Evolutionary conservation across 768 basidiomycete genomes (phyloP).

Genomic region (Boletus bicolor): DNA sequence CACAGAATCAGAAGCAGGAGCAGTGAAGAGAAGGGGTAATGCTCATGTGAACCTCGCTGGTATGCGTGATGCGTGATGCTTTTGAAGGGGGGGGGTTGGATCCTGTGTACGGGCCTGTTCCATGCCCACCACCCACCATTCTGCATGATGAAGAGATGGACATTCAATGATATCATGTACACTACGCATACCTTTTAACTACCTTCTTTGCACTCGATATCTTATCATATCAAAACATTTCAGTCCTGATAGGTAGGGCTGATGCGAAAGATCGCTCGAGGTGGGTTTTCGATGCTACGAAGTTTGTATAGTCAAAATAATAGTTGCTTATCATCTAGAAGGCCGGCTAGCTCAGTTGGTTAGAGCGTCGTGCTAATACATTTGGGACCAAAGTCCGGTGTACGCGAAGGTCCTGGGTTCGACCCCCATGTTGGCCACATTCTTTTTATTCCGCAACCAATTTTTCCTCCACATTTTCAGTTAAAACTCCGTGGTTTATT

Average conservation of each 20-base stretch:
- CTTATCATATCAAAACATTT: not conserved
- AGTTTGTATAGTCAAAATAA: too few relatives aligned
- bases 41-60: not conserved
- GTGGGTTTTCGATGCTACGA: too few relatives aligned
- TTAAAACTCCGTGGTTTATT: too few relatives aligned
- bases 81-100: not conserved
- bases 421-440: constrained; percentile 38
- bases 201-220: constrained; percentile 1
- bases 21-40: constrained; percentile 18
- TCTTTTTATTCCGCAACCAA: not conserved
- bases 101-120: not conserved
- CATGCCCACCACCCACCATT: not conserved
- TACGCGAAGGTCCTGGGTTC: constrained; percentile 40
- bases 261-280: too few relatives aligned
- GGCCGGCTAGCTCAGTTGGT: constrained; percentile 93
- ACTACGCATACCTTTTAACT: constrained; percentile 11
- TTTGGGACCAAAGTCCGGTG: not conserved
- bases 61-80: not conserved
- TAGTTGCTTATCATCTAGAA: too few relatives aligned
- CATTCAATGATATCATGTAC: constrained; percentile 11
- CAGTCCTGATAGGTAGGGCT: too few relatives aligned
- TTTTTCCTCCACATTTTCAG: not conserved
- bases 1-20: constrained; percentile 34
- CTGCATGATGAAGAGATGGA: not conserved
- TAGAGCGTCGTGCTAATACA: constrained; percentile 82